These are phyloP conservation scores for Populus hybrid DNA, from an alignment of 441 rosid species.

Conservation along the genomic window DNA sequence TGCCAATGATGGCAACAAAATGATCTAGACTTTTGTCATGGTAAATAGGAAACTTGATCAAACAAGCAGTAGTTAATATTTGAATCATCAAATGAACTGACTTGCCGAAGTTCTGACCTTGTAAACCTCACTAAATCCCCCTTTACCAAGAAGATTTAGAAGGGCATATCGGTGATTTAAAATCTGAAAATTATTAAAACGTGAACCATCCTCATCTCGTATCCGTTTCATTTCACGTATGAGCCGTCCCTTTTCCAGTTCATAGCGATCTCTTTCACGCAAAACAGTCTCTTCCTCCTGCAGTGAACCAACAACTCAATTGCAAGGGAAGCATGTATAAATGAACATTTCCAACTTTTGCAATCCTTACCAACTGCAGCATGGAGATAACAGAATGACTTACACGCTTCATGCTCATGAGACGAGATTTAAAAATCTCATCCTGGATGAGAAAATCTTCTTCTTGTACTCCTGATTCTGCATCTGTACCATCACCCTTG, in stretches of 20 bases:
- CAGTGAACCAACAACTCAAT: constrained; percentile 26
- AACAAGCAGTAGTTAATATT: constrained; percentile 7
- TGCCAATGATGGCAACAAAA: constrained; percentile 55
- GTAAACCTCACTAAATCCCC: constrained; percentile 99
- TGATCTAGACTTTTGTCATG: constrained; percentile 23
- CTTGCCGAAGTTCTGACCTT: constrained; percentile 69
- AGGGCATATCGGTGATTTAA: constrained; percentile 89
- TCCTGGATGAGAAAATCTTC: constrained; percentile 87
- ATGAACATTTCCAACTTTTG: constrained; percentile 7
- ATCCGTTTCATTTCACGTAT: constrained; percentile 98
- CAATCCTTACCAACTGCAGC: background rate
- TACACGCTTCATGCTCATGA: constrained; percentile 93
- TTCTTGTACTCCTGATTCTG: constrained; percentile 72
- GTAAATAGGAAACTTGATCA: constrained; percentile 15
- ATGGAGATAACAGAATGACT: constrained; percentile 20
- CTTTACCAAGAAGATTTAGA: constrained; percentile 96
- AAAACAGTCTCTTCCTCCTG: constrained; percentile 89
- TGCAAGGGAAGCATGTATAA: constrained; percentile 1
- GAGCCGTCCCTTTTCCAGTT: constrained; percentile 92
- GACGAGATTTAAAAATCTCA: constrained; percentile 93
- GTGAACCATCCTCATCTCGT: constrained; percentile 98
- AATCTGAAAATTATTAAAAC: constrained; percentile 94
- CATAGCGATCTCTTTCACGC: constrained; percentile 98
- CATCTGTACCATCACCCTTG: constrained; percentile 74
- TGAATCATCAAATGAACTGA: constrained; percentile 22